Conservation (phyloP, 2,329 filamentous ascomycete species). For the Fusarium lyarnte region DNA sequence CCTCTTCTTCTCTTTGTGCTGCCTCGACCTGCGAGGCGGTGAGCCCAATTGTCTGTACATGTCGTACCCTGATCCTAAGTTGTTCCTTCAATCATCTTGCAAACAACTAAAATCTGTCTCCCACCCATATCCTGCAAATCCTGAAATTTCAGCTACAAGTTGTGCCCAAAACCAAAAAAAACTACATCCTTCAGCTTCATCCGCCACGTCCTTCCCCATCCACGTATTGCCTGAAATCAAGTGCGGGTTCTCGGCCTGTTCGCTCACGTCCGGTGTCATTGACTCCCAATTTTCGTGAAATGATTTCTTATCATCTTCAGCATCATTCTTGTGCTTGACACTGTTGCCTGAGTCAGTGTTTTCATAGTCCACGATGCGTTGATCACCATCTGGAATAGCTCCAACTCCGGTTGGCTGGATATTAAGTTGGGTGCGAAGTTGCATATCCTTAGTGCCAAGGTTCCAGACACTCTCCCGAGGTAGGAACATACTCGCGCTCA, state of each 20-base stretch:
- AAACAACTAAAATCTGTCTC: constrained; percentile 28
- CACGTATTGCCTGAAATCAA: constrained; percentile 52
- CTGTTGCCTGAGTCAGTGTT: constrained; percentile 15
- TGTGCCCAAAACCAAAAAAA: constrained; percentile 21
- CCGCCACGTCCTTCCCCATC: constrained; percentile 45
- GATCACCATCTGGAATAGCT: constrained; percentile 40
- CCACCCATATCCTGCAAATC: constrained; percentile 34
- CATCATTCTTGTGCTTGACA: constrained; percentile 5
- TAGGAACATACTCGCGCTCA: constrained; percentile 64
- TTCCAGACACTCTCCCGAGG: constrained; percentile 62
- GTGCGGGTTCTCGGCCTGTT: constrained; percentile 48
- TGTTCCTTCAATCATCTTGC: constrained; percentile 25
- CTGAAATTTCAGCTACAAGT: constrained; percentile 21
- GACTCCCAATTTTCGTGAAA: constrained; percentile 50
- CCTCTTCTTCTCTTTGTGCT: constrained; percentile 27
- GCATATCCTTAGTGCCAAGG: constrained; percentile 52
- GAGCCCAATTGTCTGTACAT: constrained; percentile 34
- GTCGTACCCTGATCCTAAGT: constrained; percentile 24
- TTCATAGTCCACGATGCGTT: constrained; percentile 31
- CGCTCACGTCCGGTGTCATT: constrained; percentile 51
- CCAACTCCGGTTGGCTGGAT: constrained; percentile 37
- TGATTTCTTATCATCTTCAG: constrained; percentile 41
- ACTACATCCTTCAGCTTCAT: constrained; percentile 5
- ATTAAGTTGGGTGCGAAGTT: constrained; percentile 4
- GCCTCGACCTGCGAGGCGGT: constrained; percentile 33